These are phyloP conservation scores for Debaryomyces udenii DNA, from an alignment of 1,139 yeast genomes.

Conservation along the genomic window DNA sequence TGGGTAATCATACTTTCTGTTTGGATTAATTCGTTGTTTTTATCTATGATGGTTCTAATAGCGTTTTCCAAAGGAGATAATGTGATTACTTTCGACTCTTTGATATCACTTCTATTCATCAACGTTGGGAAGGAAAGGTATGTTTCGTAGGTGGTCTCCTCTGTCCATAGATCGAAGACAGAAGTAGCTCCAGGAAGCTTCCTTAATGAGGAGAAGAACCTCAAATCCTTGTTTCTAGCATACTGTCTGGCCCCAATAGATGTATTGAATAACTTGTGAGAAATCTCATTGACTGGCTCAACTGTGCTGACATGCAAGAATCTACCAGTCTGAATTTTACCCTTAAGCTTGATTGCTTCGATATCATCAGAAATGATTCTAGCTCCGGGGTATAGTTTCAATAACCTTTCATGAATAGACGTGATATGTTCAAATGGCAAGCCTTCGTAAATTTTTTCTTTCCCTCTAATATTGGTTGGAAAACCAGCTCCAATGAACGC, in stretches of 20 bases:
- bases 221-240: constrained; percentile 71
- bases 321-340: constrained; percentile 67
- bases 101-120: constrained; percentile 82
- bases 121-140: constrained; percentile 81
- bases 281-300: constrained; percentile 63
- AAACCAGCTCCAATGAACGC: constrained; percentile 84
- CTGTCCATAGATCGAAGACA: constrained; percentile 83
- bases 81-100: constrained; percentile 51
- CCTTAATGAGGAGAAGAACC: constrained; percentile 68
- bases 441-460: constrained; percentile 83
- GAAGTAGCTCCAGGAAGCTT: constrained; percentile 77
- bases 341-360: constrained; percentile 56
- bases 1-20: constrained; percentile 65
- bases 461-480: constrained; percentile 74
- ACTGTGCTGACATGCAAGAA: constrained; percentile 74
- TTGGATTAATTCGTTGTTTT: constrained; percentile 72
- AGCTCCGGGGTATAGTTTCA: constrained; percentile 82
- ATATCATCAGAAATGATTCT: constrained; percentile 67
- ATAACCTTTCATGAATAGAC: constrained; percentile 76
- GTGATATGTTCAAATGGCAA: constrained; percentile 86
- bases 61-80: constrained; percentile 90
- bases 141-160: constrained; percentile 80
- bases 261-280: constrained; percentile 48
- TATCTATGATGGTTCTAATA: constrained; percentile 62
- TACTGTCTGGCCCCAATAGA: constrained; percentile 68